These are phyloP conservation scores for Solanum hybrid DNA, from an alignment of 305 asterid genomes.

Conservation along the genomic window DNA sequence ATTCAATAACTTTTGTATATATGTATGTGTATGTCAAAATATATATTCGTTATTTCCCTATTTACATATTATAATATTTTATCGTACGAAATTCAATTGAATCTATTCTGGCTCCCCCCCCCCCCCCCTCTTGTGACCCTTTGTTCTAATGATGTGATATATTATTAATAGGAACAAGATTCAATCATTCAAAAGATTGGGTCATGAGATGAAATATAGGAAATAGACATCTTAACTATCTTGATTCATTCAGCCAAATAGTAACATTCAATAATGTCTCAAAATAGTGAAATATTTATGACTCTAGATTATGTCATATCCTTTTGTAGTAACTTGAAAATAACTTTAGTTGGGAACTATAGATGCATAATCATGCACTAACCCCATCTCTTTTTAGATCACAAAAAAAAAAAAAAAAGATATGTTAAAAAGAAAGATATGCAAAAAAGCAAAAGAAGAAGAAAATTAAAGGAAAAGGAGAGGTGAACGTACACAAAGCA, in stretches of 20 bases:
- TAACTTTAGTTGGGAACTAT: not conserved
- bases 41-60: not conserved
- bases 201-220: not conserved
- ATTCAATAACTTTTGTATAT: not conserved
- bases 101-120: not conserved
- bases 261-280: not conserved
- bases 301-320: not conserved
- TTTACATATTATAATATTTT: not conserved
- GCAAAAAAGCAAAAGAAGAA: not conserved
- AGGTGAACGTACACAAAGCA: not conserved
- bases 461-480: not conserved
- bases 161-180: not conserved
- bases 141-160: not conserved
- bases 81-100: not conserved
- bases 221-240: not conserved
- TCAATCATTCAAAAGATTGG: not conserved
- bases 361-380: not conserved
- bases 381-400: not conserved
- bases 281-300: not conserved
- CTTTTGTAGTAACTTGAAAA: constrained; percentile 2
- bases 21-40: not conserved
- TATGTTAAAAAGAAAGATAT: not conserved
- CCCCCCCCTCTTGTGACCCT: not conserved
- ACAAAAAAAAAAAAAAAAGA: not conserved
- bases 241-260: not conserved